Conservation (phyloP, 2,329 filamentous ascomycete genomes). For the Penicillium sp. region DNA sequence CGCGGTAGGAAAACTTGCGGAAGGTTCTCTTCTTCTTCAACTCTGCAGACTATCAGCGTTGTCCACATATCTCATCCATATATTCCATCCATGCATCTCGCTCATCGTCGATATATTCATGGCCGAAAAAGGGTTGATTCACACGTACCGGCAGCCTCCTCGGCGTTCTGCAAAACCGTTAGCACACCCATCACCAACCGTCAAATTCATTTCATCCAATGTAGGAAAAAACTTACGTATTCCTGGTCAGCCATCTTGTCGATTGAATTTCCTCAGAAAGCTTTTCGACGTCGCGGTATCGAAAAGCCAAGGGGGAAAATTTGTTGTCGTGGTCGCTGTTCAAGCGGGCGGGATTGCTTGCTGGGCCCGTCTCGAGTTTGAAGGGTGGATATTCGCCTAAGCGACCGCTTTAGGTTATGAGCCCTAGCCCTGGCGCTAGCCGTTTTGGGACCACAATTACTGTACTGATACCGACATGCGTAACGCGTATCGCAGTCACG, state of each 20-base stretch:
- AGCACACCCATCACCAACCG: conserved; percentile 24
- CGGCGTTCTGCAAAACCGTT: conserved; percentile 68
- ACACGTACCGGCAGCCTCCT: conserved; percentile 79
- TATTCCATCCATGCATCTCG: conserved; percentile 13
- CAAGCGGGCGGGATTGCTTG: conserved; percentile 25
- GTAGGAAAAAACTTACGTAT: conserved; percentile 64
- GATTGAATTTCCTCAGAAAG: conserved; percentile 41
- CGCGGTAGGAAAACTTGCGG: conserved; percentile 99
- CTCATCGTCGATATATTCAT: not conserved
- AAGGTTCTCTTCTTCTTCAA: conserved; percentile 99
- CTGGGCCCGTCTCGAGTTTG: conserved; percentile 24
- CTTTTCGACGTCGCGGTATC: conserved; percentile 41
- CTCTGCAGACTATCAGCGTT: conserved; percentile 56
- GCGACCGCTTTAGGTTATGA: conserved; percentile 37
- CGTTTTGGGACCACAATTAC: conserved; percentile 22
- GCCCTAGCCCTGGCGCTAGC: conserved; percentile 34
- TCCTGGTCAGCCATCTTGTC: conserved; percentile 82
- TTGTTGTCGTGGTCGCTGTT: conserved; percentile 37
- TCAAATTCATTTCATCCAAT: conserved; percentile 12
- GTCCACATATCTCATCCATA: conserved; percentile 12
- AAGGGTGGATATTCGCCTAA: conserved; percentile 42
- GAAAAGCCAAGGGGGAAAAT: conserved; percentile 38
- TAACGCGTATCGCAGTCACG: no score
- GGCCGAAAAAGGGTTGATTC: not conserved
- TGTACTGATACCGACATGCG: no score